Conservation (phyloP, 306 rosid genomes). For the Sindora glabra region DNA sequence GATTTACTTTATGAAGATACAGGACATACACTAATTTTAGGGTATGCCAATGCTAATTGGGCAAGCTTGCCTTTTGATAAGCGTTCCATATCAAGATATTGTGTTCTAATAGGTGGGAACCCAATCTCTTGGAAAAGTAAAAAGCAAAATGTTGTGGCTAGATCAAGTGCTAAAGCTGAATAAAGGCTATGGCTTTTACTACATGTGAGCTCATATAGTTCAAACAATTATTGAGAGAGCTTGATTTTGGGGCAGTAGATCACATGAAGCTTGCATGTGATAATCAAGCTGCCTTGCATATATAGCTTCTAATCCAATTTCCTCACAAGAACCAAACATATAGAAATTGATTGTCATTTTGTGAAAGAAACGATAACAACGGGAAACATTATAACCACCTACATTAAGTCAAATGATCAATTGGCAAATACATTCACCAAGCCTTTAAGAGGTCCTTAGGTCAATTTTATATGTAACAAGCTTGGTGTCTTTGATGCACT, state of each 20-base stretch:
- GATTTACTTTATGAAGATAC: not conserved
- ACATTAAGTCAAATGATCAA: no score
- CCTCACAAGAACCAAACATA: no score
- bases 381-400: no score
- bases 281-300: no score
- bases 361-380: no score
- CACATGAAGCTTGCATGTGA: not conserved
- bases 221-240: not conserved
- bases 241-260: not conserved
- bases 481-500: no score
- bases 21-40: not conserved
- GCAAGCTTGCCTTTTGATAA: not conserved
- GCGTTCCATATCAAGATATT: not conserved
- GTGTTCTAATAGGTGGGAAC: not conserved
- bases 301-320: no score
- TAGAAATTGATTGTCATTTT: no score
- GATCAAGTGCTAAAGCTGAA: not conserved
- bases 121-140: not conserved
- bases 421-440: no score
- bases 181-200: not conserved
- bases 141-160: not conserved
- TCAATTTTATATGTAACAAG: no score
- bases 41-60: not conserved
- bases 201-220: not conserved
- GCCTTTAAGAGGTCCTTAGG: no score